Conservation (phyloP, 1,284 basidiomycete species). For the Pascua sp. region DNA sequence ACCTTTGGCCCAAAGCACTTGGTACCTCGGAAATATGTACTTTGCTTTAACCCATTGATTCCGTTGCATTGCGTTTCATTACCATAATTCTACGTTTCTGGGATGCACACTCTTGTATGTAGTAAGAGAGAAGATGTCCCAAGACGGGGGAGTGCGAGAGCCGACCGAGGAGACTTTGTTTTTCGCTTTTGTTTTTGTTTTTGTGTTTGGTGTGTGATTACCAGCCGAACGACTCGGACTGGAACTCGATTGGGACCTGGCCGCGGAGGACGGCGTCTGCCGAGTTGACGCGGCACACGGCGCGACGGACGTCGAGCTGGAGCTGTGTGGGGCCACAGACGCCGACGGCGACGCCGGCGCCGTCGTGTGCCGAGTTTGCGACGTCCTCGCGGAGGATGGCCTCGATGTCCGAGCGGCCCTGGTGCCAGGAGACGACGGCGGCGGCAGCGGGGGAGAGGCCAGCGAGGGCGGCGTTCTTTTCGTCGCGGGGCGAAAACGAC, state of each 20-base stretch:
- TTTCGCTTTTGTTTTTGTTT: too few species aligned
- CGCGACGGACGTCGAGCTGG: slow-evolving; percentile 19
- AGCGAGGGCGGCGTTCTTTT: background rate
- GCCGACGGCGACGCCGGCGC: slow-evolving; percentile 11
- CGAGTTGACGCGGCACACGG: slow-evolving; percentile 22
- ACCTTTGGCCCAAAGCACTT: too few species aligned
- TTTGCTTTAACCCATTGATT: too few species aligned
- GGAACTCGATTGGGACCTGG: slow-evolving; percentile 25
- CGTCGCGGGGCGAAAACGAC: background rate
- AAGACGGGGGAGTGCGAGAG: too few species aligned
- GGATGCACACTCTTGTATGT: too few species aligned
- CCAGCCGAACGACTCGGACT: slow-evolving; percentile 35
- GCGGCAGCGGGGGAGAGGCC: slow-evolving; percentile 5
- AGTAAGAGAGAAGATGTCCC: too few species aligned
- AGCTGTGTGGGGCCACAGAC: slow-evolving; percentile 31
- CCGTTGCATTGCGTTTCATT: too few species aligned
- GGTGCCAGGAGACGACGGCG: slow-evolving; percentile 4
- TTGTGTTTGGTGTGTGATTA: slow-evolving; percentile 3
- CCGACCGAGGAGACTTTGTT: too few species aligned
- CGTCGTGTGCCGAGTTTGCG: slow-evolving; percentile 3
- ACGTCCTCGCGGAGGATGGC: slow-evolving; percentile 10
- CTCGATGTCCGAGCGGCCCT: slow-evolving; percentile 15
- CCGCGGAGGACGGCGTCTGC: slow-evolving; percentile 20
- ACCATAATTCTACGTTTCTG: too few species aligned
- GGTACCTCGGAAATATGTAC: too few species aligned